These are phyloP conservation scores for Giardia duodenalis DNA, from an alignment of 208 protist genomes.

Conservation along the genomic window DNA sequence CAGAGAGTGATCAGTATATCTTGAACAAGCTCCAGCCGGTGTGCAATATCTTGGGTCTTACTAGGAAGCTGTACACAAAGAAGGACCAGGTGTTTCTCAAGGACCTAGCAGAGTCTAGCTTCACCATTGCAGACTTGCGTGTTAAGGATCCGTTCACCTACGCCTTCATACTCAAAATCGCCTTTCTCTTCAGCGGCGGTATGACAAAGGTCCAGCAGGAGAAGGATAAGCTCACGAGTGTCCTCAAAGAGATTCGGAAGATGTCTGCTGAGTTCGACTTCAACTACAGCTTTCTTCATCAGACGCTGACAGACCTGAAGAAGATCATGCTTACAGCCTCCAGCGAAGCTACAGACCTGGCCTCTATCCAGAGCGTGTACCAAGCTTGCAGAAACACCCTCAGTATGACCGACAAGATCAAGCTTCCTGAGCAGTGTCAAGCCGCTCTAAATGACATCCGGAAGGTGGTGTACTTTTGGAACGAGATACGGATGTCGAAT, in stretches of 20 bases:
- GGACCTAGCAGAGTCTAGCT: not conserved
- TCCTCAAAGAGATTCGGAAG: not conserved
- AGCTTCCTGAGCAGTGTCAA: not conserved
- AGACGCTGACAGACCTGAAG: not conserved
- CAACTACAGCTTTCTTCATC: not conserved
- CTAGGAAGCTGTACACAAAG: not conserved
- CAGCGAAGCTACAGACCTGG: not conserved
- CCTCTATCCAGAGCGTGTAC: not conserved
- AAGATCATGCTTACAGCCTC: not conserved
- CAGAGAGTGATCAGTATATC: not conserved
- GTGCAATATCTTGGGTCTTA: not conserved
- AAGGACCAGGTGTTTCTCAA: not conserved
- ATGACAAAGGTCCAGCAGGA: not conserved
- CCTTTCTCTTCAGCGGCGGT: not conserved
- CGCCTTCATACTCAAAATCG: not conserved
- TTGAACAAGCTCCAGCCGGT: not conserved
- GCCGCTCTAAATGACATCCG: not conserved
- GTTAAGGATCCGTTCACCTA: not conserved
- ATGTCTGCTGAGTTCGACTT: not conserved
- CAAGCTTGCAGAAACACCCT: not conserved
- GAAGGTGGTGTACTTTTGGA: not conserved
- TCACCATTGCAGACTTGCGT: not conserved
- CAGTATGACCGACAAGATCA: not conserved
- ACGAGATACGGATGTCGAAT: not conserved
- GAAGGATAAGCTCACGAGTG: not conserved